A percentile compares a stretch with the other conserved stretches of the same genome.
phyloP scores from a whole-genome alignment of 495 filamentous ascomycete species.

The Monascus purpureus region DNA sequence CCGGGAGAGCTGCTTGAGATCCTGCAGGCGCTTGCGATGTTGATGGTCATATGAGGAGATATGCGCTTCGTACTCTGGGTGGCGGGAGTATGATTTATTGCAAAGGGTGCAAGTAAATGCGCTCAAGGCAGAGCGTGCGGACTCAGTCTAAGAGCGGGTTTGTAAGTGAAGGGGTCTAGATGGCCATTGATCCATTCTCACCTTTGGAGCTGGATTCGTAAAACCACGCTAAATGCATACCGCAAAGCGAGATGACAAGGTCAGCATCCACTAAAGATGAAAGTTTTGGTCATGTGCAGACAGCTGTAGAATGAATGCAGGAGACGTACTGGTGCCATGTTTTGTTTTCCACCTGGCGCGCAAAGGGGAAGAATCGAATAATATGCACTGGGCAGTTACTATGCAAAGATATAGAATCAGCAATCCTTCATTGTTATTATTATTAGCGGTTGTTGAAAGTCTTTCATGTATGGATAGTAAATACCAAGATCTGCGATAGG shows the following conservation, averaged over 20 bases:
- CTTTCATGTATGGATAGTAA: too few species aligned
- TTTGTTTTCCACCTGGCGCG: too few species aligned
- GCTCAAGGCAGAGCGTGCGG: constrained; percentile 74
- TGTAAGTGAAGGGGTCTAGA: too few species aligned
- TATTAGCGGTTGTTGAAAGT: too few species aligned
- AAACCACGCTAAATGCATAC: constrained; percentile 28
- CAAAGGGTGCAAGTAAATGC: constrained; percentile 68
- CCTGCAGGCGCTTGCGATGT: constrained; percentile 48
- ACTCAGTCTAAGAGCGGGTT: constrained; percentile 68
- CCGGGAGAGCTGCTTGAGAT: constrained; percentile 46
- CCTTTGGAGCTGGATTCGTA: constrained; percentile 39
- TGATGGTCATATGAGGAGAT: constrained; percentile 49
- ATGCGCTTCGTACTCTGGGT: constrained; percentile 49
- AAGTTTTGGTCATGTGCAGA: too few species aligned
- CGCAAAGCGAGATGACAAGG: neutral
- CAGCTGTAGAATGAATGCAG: too few species aligned
- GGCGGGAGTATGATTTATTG: constrained; percentile 45
- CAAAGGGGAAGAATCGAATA: too few species aligned
- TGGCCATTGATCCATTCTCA: constrained; percentile 5
- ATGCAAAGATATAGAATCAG: too few species aligned
- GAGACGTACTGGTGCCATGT: too few species aligned
- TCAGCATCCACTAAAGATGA: neutral
- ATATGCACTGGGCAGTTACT: too few species aligned
- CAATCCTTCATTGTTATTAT: too few species aligned
- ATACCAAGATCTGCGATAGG: too few species aligned